These are phyloP conservation scores for Aspergillus terreus DNA, from an alignment of 2,329 filamentous ascomycete genomes.

Conservation along the genomic window DNA sequence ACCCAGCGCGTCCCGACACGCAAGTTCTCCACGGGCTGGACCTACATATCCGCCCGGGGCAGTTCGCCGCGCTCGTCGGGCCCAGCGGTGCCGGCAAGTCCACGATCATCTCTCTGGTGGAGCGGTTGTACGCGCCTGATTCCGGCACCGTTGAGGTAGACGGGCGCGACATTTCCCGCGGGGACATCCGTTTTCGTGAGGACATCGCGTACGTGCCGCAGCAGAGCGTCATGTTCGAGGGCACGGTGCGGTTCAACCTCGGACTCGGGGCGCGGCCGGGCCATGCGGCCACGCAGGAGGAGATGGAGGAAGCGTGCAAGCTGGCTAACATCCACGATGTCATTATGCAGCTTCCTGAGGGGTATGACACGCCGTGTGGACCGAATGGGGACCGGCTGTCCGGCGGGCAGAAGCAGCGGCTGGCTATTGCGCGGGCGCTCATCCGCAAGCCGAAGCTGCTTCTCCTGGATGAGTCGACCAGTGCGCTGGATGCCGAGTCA, in stretches of 20 bases:
- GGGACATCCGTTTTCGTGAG: constrained; percentile 35
- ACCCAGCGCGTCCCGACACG: constrained; percentile 60
- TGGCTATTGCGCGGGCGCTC: constrained; percentile 56
- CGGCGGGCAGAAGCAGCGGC: constrained; percentile 55
- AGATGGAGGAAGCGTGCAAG: constrained; percentile 63
- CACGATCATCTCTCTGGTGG: constrained; percentile 59
- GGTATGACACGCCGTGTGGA: constrained; percentile 59
- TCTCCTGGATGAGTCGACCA: constrained; percentile 58
- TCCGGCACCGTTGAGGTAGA: constrained; percentile 64
- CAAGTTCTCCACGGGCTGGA: constrained; percentile 55
- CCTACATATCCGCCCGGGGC: constrained; percentile 47
- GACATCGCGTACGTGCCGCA: constrained; percentile 46
- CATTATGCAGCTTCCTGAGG: constrained; percentile 58
- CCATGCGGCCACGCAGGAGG: constrained; percentile 52
- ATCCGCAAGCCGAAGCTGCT: constrained; percentile 52
- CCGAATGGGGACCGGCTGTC: constrained; percentile 53
- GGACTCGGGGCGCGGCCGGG: constrained; percentile 47
- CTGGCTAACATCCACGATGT: constrained; percentile 68
- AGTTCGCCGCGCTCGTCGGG: constrained; percentile 57
- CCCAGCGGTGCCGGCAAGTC: constrained; percentile 60
- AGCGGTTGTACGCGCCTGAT: constrained; percentile 66
- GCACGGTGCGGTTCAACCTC: constrained; percentile 44
- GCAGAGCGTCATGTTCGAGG: constrained; percentile 45
- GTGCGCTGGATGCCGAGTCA: constrained; percentile 53
- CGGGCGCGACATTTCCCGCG: constrained; percentile 52